Conservation (phyloP, 164 flowering plant genomes). For the Chimonanthus praecox region DNA sequence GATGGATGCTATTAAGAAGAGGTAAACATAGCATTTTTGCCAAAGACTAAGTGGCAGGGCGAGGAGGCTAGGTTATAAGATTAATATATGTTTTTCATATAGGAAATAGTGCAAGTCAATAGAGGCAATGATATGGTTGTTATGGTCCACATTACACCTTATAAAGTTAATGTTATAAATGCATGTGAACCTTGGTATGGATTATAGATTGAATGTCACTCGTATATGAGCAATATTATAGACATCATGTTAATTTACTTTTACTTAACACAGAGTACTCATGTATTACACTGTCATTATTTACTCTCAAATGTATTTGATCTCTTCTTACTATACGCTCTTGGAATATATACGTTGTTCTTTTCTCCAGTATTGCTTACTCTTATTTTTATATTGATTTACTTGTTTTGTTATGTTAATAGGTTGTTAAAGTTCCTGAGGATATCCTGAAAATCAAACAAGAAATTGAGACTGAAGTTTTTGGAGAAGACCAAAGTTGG, state of each 20-base stretch:
- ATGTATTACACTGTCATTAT: not conserved
- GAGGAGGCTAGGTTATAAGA: too few species aligned
- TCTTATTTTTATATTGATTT: not conserved
- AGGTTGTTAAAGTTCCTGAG: constrained; percentile 52
- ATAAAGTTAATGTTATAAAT: too few species aligned
- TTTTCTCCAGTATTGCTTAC: too few species aligned
- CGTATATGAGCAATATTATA: not conserved
- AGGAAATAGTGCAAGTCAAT: too few species aligned
- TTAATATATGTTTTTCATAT: too few species aligned
- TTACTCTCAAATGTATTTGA: not conserved
- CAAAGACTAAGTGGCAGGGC: too few species aligned
- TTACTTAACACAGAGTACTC: not conserved
- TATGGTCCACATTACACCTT: too few species aligned
- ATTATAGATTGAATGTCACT: too few species aligned
- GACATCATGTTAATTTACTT: not conserved
- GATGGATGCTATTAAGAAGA: too few species aligned
- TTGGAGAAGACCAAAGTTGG: constrained; percentile 81
- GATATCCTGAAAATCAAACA: constrained; percentile 66
- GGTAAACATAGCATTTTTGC: too few species aligned
- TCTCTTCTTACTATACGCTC: not conserved
- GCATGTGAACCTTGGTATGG: too few species aligned
- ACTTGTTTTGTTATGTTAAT: constrained; percentile 4
- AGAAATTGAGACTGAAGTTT: constrained; percentile 67
- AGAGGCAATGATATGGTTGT: too few species aligned
- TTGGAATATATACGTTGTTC: not conserved